Evolutionary conservation across 345 rosid species (phyloP), one percentile per base, ranked within the genome.

Genomic region (Brassica incana): DNA sequence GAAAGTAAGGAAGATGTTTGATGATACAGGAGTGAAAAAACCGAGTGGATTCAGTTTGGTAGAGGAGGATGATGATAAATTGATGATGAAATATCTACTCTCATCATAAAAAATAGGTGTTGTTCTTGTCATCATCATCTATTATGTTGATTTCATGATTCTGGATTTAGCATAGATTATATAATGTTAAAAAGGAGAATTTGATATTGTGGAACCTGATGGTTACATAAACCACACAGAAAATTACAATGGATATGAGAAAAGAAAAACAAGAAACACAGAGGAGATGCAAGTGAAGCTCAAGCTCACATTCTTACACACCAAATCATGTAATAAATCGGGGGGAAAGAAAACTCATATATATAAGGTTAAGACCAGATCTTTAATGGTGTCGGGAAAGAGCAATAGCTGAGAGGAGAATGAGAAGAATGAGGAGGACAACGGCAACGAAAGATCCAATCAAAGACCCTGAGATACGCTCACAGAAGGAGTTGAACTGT

Each of bases 401-500:
- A 45, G 91, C 86, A 38, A 87, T 63, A 8, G 86, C 91, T 3
- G 91, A 85, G 45, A 85, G 12, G 69, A 87, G 14, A 56, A 89
- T 84, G 33, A 89, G 80, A 64, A 89, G 66, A n/a, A 82, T 75
- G 75, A 92, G 65, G 48, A 83, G 16, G 64, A 81, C 2, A 8
- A 84, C 79, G 18, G 77, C 95, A 0, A 76, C 80, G 71, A 87
- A 90, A 50, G 97, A 92, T 63, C 98, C 97, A 25, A 90, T 85
- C 77, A 94, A 77, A 45, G 91, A 88, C 6, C 92, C 92, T 0
- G 96, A 92, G 69, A 79, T 84, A 63, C 93, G 94, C 82, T 88
- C 82, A 65, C 97, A 94, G 83, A 94, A 90, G 14, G 97, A 88
- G 71, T 88, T 87, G 82, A 86, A 90, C 48, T 94, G 97, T 79